Percentiles rank a stretch among this genome's conserved stretches.
These are phyloP conservation scores for Solanum peruvianum DNA, from an alignment of 257 asterid species.

Conservation along the genomic window DNA sequence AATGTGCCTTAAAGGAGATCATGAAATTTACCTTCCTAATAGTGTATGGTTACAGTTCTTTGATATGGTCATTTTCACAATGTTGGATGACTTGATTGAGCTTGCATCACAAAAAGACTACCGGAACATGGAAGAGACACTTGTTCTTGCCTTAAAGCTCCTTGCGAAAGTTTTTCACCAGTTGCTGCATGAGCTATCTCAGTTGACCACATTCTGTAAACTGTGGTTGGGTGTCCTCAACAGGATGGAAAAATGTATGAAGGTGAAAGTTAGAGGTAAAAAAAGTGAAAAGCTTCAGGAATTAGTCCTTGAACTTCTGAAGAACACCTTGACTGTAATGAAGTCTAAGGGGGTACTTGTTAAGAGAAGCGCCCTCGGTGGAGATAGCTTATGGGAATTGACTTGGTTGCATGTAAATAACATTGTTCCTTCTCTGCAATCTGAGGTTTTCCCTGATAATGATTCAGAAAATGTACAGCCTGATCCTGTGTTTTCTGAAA, in stretches of 20 bases:
- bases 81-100: conserved; percentile 83
- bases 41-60: conserved; percentile 74
- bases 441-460: conserved; percentile 53
- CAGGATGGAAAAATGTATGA: conserved; percentile 71
- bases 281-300: conserved; percentile 79
- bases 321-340: conserved; percentile 69
- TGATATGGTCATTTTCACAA: conserved; percentile 74
- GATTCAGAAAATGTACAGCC: conserved; percentile 23
- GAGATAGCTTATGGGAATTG: conserved; percentile 88
- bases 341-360: conserved; percentile 69
- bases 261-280: conserved; percentile 56
- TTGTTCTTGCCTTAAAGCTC: conserved; percentile 71
- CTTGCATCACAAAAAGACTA: conserved; percentile 82
- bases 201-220: conserved; percentile 68
- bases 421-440: conserved; percentile 59
- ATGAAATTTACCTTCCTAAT: conserved; percentile 43
- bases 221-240: conserved; percentile 83
- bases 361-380: conserved; percentile 68
- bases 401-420: conserved; percentile 90
- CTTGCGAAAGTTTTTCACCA: conserved; percentile 47
- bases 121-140: conserved; percentile 82
- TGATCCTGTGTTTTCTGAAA: conserved; percentile 8
- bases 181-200: conserved; percentile 40
- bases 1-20: conserved; percentile 63
- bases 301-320: conserved; percentile 68